A percentile compares a stretch with the other conserved stretches of the same genome.
Evolutionary conservation across 140 eudicot genomes (phyloP).

Genomic region (Ambrosia hybrid): DNA sequence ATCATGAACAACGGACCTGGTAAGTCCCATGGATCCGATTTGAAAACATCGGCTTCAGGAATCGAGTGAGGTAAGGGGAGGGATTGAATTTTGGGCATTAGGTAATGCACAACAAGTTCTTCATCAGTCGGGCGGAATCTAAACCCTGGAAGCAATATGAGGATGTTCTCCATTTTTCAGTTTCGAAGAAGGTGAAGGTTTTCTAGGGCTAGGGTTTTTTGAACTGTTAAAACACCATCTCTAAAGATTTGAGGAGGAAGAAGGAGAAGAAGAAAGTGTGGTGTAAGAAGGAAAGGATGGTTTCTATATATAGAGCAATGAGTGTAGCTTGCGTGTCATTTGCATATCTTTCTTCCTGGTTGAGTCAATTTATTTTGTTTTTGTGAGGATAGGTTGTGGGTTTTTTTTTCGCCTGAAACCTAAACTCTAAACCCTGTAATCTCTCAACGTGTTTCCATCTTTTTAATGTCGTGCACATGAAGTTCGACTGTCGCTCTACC

Average conservation of each 20-base stretch:
- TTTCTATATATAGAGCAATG: slow-evolving; percentile 19
- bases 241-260: neutral
- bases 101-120: slow-evolving; percentile 78
- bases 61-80: slow-evolving; percentile 68
- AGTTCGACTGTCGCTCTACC: too few relatives aligned
- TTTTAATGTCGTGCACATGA: too few relatives aligned
- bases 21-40: slow-evolving; percentile 81
- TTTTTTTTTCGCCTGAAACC: too few relatives aligned
- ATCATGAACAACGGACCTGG: slow-evolving; percentile 37
- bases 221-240: neutral
- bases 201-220: slow-evolving; percentile 14
- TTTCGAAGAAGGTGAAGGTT: slow-evolving; percentile 6
- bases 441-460: too few relatives aligned
- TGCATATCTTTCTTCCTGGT: too few relatives aligned
- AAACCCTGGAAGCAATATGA: slow-evolving; percentile 72
- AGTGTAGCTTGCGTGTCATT: too few relatives aligned
- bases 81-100: slow-evolving; percentile 66
- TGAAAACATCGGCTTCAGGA: slow-evolving; percentile 81
- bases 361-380: too few relatives aligned
- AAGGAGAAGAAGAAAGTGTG: slow-evolving; percentile 10
- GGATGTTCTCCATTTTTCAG: slow-evolving; percentile 35
- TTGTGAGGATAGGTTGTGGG: too few relatives aligned
- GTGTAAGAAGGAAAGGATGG: slow-evolving; percentile 17
- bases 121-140: slow-evolving; percentile 92
- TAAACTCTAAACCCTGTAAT: too few relatives aligned